These are phyloP conservation scores for Pugionium dolabratum DNA, from an alignment of 345 rosid species.

Conservation along the genomic window DNA sequence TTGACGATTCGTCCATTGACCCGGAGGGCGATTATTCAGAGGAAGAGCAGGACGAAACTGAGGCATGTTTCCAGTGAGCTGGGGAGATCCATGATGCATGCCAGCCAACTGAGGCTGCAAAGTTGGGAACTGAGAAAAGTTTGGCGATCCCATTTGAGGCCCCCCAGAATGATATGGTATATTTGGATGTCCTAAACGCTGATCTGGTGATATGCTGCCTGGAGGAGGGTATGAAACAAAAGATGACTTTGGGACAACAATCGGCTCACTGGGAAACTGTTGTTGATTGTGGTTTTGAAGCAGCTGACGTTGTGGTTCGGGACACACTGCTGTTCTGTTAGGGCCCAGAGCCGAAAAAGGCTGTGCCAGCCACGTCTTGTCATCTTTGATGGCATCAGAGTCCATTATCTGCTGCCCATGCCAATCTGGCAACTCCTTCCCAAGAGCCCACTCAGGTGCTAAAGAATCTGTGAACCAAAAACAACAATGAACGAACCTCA, in stretches of 20 bases:
- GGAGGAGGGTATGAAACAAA: conserved; percentile 69
- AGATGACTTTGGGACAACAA: conserved; percentile 73
- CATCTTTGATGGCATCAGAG: conserved; percentile 53
- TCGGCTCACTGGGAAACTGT: conserved; percentile 74
- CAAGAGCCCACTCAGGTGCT: conserved; percentile 72
- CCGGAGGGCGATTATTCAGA: conserved; percentile 54
- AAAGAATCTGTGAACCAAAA: conserved; percentile 62
- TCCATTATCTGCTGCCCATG: conserved; percentile 59
- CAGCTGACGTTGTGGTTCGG: conserved; percentile 68
- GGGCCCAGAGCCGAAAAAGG: conserved; percentile 60
- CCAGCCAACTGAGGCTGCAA: conserved; percentile 62
- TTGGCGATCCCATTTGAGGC: conserved; percentile 67
- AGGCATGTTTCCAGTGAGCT: conserved; percentile 59
- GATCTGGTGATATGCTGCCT: conserved; percentile 72
- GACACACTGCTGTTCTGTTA: conserved; percentile 68
- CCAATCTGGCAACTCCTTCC: conserved; percentile 64
- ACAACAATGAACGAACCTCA: background rate
- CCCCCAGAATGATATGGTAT: conserved; percentile 60
- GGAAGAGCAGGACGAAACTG: conserved; percentile 61
- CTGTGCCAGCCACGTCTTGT: conserved; percentile 68
- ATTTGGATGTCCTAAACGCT: conserved; percentile 52
- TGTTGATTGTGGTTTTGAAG: conserved; percentile 55
- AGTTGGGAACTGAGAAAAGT: conserved; percentile 59
- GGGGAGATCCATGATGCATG: conserved; percentile 65
- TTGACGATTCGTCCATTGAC: conserved; percentile 69